Conservation (phyloP, 2,329 filamentous ascomycete genomes). For the Colletotrichum brevisporum region DNA sequence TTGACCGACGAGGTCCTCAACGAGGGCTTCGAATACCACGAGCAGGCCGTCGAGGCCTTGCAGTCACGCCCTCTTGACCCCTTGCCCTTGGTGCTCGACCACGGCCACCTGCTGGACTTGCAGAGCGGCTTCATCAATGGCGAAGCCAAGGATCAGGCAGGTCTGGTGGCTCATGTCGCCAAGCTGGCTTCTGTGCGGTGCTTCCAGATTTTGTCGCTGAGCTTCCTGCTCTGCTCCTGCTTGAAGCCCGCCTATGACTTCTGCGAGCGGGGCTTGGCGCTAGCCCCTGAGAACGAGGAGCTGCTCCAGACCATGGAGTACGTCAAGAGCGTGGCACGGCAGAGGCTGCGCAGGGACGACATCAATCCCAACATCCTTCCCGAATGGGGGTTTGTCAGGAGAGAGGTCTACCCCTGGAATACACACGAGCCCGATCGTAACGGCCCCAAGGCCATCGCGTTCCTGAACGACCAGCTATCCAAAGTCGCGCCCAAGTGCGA, state of each 20-base stretch:
- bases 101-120: slow-evolving; percentile 54
- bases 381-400: slow-evolving; percentile 78
- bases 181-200: slow-evolving; percentile 67
- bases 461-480: slow-evolving; percentile 79
- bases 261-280: slow-evolving; percentile 71
- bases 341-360: slow-evolving; percentile 60
- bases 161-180: slow-evolving; percentile 58
- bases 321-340: slow-evolving; percentile 67
- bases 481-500: slow-evolving; percentile 85
- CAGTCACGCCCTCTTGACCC: slow-evolving; percentile 53
- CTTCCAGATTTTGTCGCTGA: slow-evolving; percentile 71
- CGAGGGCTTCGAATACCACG: slow-evolving; percentile 87
- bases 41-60: slow-evolving; percentile 71
- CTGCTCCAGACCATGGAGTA: slow-evolving; percentile 67
- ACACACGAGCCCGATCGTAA: slow-evolving; percentile 78
- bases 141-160: slow-evolving; percentile 51
- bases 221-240: slow-evolving; percentile 75
- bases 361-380: slow-evolving; percentile 72
- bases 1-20: slow-evolving; percentile 85
- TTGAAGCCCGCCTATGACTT: slow-evolving; percentile 78
- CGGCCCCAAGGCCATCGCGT: slow-evolving; percentile 75
- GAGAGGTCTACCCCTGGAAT: slow-evolving; percentile 81
- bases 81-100: slow-evolving; percentile 61
- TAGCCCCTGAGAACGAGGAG: slow-evolving; percentile 68
- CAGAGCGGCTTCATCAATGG: slow-evolving; percentile 51